phyloP scores from a whole-genome alignment of 1,284 basidiomycete species.

The Pascua sp. region DNA sequence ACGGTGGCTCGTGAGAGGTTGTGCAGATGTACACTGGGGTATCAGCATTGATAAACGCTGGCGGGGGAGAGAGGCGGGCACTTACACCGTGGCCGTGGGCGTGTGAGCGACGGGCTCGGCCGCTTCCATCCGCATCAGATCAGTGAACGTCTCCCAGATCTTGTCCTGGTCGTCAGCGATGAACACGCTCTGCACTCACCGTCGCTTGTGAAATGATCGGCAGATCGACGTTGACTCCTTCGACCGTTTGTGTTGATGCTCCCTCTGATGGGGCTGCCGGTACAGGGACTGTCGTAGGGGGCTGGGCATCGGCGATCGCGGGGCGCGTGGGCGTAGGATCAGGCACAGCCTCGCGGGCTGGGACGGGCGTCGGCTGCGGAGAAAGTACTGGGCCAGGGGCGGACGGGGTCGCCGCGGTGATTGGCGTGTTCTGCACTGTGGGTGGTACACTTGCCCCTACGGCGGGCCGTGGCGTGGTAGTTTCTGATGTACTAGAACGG shows the following conservation, averaged over 20 bases:
- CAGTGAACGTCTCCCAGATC: conserved; percentile 29
- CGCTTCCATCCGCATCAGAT: conserved; percentile 35
- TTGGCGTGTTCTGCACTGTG: too few relatives aligned
- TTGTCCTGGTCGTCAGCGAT: conserved; percentile 27
- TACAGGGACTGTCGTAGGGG: background rate
- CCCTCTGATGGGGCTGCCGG: background rate
- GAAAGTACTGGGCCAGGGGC: too few relatives aligned
- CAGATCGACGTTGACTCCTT: conserved; percentile 23
- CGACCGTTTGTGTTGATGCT: conserved; percentile 1
- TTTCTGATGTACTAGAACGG: too few relatives aligned
- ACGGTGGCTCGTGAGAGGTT: conserved; percentile 31
- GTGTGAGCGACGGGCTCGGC: conserved; percentile 14
- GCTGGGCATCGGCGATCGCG: too few relatives aligned
- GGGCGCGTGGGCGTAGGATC: too few relatives aligned
- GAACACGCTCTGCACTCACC: conserved; percentile 19
- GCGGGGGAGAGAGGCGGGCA: background rate
- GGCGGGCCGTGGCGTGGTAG: too few relatives aligned
- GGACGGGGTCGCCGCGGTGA: too few relatives aligned
- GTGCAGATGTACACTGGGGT: conserved; percentile 29
- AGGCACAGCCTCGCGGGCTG: too few relatives aligned
- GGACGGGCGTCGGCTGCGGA: too few relatives aligned
- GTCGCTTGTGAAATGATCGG: conserved; percentile 24
- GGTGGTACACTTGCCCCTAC: too few relatives aligned
- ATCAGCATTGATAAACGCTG: background rate
- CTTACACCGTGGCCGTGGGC: conserved; percentile 31